Evolutionary conservation across 306 rosid genomes (phyloP).

Genomic region (Cajanus cajan): DNA sequence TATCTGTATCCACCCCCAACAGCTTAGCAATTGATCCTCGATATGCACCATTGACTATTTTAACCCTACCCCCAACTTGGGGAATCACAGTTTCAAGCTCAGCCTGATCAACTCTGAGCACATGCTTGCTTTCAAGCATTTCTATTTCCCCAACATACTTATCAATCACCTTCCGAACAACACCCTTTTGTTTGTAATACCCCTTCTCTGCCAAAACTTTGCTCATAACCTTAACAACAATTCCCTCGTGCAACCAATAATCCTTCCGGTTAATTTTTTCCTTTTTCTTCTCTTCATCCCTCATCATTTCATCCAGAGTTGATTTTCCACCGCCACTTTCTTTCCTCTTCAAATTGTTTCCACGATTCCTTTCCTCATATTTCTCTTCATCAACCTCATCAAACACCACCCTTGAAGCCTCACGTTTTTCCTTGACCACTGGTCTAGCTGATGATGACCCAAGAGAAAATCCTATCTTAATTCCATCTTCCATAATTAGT

Average conservation of each 20-base stretch:
- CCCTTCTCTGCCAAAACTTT: slow-evolving; percentile 84
- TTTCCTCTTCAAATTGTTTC: slow-evolving; percentile 38
- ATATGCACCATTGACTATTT: slow-evolving; percentile 87
- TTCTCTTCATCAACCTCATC: slow-evolving; percentile 63
- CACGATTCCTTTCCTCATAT: slow-evolving; percentile 33
- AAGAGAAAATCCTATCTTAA: slow-evolving; percentile 72
- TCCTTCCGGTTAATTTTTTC: slow-evolving; percentile 84
- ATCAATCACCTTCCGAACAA: slow-evolving; percentile 74
- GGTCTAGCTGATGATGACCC: slow-evolving; percentile 50
- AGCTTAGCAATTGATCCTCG: slow-evolving; percentile 72
- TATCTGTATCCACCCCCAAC: slow-evolving; percentile 63
- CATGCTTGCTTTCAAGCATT: slow-evolving; percentile 79
- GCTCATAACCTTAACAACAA: slow-evolving; percentile 86
- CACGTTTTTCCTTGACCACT: slow-evolving; percentile 44
- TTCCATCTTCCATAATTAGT: slow-evolving; percentile 61
- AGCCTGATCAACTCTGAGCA: slow-evolving; percentile 81
- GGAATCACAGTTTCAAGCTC: slow-evolving; percentile 96
- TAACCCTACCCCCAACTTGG: slow-evolving; percentile 79
- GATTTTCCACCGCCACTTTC: slow-evolving; percentile 50
- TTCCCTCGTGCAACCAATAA: slow-evolving; percentile 79
- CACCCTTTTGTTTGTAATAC: slow-evolving; percentile 84
- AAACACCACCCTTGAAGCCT: slow-evolving; percentile 48
- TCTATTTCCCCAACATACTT: slow-evolving; percentile 88
- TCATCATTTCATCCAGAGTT: slow-evolving; percentile 73
- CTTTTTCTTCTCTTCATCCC: slow-evolving; percentile 83